Percentiles rank a stretch among this genome's conserved stretches.
Conservation (phyloP, 2,329 filamentous ascomycete species). For the Colletotrichum noveboracense region DNA sequence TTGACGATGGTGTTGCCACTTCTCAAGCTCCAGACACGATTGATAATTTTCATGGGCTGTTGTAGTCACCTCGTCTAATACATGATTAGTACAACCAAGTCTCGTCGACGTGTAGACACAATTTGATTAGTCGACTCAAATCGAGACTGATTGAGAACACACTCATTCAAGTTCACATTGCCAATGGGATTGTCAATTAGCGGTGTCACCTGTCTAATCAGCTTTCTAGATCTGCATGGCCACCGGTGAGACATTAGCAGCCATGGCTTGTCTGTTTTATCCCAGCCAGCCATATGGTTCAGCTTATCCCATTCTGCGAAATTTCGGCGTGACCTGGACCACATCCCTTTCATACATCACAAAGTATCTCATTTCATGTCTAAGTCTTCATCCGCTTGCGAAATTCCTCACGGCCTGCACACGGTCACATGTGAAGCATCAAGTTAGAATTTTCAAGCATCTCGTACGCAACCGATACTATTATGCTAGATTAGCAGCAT, state of each 20-base stretch:
- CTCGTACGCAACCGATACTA: neutral
- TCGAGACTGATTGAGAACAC: too few relatives aligned
- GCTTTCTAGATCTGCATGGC: neutral
- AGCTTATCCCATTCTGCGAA: neutral
- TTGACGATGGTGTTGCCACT: too few relatives aligned
- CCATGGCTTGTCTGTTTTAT: neutral
- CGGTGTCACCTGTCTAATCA: too few relatives aligned
- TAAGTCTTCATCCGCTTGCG: neutral
- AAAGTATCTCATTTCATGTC: neutral
- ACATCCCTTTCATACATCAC: neutral
- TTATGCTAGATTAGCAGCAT: neutral
- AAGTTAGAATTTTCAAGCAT: neutral
- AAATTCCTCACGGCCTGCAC: neutral
- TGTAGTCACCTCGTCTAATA: too few relatives aligned
- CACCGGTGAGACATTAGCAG: neutral
- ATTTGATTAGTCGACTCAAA: too few relatives aligned
- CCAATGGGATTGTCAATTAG: neutral
- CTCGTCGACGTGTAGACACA: too few relatives aligned
- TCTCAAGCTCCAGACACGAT: too few relatives aligned
- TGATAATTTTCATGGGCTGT: too few relatives aligned
- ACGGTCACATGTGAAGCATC: neutral
- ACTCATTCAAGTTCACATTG: neutral
- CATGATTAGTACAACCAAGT: too few relatives aligned
- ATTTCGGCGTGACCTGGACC: rapidly evolving
- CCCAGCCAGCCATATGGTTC: neutral